Base-by-base conservation (phyloP, 371 early-diverging fungal genomes). In the Mucor ambiguus region DNA sequence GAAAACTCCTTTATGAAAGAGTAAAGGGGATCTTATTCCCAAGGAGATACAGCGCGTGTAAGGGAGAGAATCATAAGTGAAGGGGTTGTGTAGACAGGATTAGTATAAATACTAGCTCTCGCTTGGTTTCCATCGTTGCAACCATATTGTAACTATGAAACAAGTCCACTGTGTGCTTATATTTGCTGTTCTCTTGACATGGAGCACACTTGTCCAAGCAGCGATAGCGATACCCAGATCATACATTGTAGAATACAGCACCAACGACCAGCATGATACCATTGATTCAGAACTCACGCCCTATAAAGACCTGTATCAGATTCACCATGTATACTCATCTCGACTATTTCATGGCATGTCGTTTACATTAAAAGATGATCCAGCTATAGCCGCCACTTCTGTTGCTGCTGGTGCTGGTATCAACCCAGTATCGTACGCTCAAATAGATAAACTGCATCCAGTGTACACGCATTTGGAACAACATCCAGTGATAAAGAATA, bases 221-320 rank as follows among this genome's bases (percentile, higher is more conserved):
- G 52, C 54, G 0, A 54, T 18, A 33, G 49, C 52, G 6, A 61
- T 84, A 32, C 77, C 80, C 16, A 76, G 74, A 29, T 78, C 79
- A 1, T 84, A 63, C 59, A 79, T 84, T 41, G 69, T 81, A 30
- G 80, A 83, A 59, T 84, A 78, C 64, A 69, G 38, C 7, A 60
- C 49, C 7, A 37, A 52, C 24, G 30, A 33, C n/a, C 30, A 56
- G 18, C 30, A 56, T 20, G 22, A 33, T 20, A 20, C 37, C 26
- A 38, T 54, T n/a, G 20, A 41, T 28, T 22, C 33, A 22, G 63
- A 38, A 10, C 38, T 54, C 41, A 20, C 18, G 7, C 55, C 49
- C 24, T 58, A 71, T 54, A 28, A 54, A 54, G 63, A 54, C 5
- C 41, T 62, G 14, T 72, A 69, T 43, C 38, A 64, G 14, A 63